Evolutionary conservation across 2,329 filamentous ascomycete genomes (phyloP).

Genomic region (Bipolaris oryzae): DNA sequence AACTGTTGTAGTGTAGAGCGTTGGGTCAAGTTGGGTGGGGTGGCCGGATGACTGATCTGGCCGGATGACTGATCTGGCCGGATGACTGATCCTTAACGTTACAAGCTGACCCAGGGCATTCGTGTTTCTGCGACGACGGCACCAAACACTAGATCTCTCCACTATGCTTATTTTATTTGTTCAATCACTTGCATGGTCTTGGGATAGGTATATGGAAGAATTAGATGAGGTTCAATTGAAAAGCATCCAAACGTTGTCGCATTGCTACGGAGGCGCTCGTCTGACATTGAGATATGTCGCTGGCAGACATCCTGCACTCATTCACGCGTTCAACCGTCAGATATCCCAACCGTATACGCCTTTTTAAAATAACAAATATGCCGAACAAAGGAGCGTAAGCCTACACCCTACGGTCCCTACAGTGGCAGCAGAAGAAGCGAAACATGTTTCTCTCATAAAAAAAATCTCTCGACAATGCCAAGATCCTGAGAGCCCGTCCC

Average conservation of each 20-base stretch:
- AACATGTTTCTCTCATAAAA: slow-evolving; percentile 20
- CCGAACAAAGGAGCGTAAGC: slow-evolving; percentile 21
- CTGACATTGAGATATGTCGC: slow-evolving; percentile 12
- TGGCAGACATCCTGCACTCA: slow-evolving; percentile 11
- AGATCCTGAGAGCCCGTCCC: slow-evolving; percentile 11
- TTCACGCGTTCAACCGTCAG: slow-evolving; percentile 13
- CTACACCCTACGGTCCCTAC: slow-evolving; percentile 20
- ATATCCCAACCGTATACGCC: slow-evolving; percentile 13
- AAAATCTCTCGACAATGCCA: slow-evolving; percentile 6
- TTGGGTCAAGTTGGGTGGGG: too few relatives aligned
- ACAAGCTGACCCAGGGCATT: background rate
- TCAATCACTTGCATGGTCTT: background rate
- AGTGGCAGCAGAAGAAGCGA: slow-evolving; percentile 18
- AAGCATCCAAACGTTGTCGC: slow-evolving; percentile 9
- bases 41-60: too few relatives aligned
- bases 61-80: too few relatives aligned
- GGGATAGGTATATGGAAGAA: background rate
- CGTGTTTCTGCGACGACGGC: background rate
- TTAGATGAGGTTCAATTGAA: background rate
- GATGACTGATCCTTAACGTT: too few relatives aligned
- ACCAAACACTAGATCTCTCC: background rate
- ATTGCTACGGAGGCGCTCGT: slow-evolving; percentile 16
- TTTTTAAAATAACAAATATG: slow-evolving; percentile 11
- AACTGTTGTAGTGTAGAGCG: too few relatives aligned
- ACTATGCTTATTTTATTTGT: background rate